Evolutionary conservation across 768 basidiomycete genomes (phyloP), one percentile per base, ranked within the genome.

Genomic region (Russula virescens): DNA sequence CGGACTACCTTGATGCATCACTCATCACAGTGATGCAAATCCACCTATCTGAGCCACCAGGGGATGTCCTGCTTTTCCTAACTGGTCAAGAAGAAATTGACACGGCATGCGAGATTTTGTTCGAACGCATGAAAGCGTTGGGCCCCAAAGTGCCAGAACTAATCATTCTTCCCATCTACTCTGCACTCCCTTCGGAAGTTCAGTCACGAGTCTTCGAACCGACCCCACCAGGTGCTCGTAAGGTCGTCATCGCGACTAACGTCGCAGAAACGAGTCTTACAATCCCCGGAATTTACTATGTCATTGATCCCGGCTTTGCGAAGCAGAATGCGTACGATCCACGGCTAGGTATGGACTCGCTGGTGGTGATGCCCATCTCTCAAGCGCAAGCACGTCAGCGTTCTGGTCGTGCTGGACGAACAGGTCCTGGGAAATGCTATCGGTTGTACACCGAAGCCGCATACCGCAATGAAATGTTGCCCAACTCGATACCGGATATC

Each of bases 21-120:
- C 87, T 99, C 64, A 98, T 98, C 69, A 98, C 97, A 5, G 90
- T 99, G 71, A 96, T 98, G 91, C 97, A 99, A 74, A 99, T 99
- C 62, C 97, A 99, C 73, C 82, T 99, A 35, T 97, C 96, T 50
- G 96, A 99, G 70, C 97, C 97, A 35, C 91, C 93, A 2, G 97
- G 97, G 56, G 97, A 98, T 71, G 80, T 99, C 68, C 82, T 99
- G 2, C 86, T 99, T 46, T 99, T 99, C 84, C 81, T 99, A 38
- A 99, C 97, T 0, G 97, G 97, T 73, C 94, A 97, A 74, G 97
- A 99, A 72, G 97, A 99, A 73, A 98, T 99, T 63, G 97, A 99
- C 74, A 98, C 95, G 0, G 78, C 95, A 0, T 98, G 95, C 74
- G 96, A 99, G 74, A 97, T 97, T 62, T 81, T 99, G 2, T 98